These are phyloP conservation scores for Sporothrix schenckii DNA, from an alignment of 2,329 filamentous ascomycete genomes.

Conservation along the genomic window DNA sequence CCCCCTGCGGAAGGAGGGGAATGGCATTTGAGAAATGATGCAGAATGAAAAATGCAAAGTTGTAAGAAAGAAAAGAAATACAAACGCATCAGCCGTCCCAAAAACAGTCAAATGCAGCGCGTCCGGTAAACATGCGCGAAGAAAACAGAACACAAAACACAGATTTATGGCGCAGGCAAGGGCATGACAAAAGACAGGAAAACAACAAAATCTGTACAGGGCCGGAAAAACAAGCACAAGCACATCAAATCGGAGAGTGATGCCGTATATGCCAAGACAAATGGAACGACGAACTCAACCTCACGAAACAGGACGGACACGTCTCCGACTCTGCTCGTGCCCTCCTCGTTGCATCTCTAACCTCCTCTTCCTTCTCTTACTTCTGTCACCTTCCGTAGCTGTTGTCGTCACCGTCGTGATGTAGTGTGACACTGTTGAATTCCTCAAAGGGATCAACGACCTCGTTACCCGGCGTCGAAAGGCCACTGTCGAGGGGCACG, in stretches of 20 bases:
- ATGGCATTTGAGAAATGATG: not conserved
- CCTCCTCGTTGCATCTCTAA: not conserved
- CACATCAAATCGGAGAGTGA: not conserved
- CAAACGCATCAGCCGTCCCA: slow-evolving; percentile 10
- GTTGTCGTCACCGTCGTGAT: slow-evolving; percentile 85
- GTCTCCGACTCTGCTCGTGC: not conserved
- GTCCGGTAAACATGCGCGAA: slow-evolving; percentile 9
- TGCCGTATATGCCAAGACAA: slow-evolving; percentile 28
- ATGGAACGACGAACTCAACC: not conserved
- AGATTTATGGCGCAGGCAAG: not conserved
- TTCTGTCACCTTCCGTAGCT: slow-evolving; percentile 37
- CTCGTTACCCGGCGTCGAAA: slow-evolving; percentile 83
- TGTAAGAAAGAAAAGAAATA: not conserved
- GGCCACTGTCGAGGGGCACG: slow-evolving; percentile 81
- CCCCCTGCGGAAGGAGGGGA: no score
- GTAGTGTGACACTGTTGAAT: slow-evolving; percentile 96
- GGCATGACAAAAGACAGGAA: not conserved
- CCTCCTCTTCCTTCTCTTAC: not conserved
- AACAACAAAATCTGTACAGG: not conserved
- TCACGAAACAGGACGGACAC: not conserved
- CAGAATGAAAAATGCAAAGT: not conserved
- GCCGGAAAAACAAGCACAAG: not conserved
- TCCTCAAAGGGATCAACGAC: slow-evolving; percentile 88
- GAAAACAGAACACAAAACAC: not conserved
- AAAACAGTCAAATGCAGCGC: not conserved